These are phyloP conservation scores for Kregervanrija delftensis DNA, from an alignment of 805 yeast species.

Conservation along the genomic window DNA sequence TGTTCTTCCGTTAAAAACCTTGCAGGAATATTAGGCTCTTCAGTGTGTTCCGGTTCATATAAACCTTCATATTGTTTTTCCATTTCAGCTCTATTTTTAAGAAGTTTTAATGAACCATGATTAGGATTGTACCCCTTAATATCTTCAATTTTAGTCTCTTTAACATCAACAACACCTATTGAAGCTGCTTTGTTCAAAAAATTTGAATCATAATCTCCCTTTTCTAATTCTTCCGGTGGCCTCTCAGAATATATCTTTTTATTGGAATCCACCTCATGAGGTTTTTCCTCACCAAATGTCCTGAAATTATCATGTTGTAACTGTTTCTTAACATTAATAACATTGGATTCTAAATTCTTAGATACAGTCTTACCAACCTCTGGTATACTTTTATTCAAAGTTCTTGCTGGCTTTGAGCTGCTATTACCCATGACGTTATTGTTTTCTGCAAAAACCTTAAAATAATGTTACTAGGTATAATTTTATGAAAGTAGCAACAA, in stretches of 20 bases:
- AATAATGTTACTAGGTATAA: too few relatives aligned
- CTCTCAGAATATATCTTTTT: slow-evolving; percentile 12
- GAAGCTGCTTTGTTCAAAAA: slow-evolving; percentile 17
- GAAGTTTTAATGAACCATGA: slow-evolving; percentile 18
- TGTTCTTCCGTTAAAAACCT: slow-evolving; percentile 13
- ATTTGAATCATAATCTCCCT: slow-evolving; percentile 4
- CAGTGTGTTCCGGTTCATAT: slow-evolving; percentile 10
- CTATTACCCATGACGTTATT: too few relatives aligned
- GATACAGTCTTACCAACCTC: too few relatives aligned
- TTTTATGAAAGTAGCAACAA: too few relatives aligned
- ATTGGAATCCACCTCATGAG: neutral
- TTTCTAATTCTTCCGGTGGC: slow-evolving; percentile 11
- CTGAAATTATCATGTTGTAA: too few relatives aligned
- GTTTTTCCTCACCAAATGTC: neutral
- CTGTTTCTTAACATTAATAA: too few relatives aligned
- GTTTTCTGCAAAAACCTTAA: too few relatives aligned
- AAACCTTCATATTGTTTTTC: slow-evolving; percentile 17
- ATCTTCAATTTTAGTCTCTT: slow-evolving; percentile 6
- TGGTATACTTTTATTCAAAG: too few relatives aligned
- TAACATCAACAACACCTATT: slow-evolving; percentile 18
- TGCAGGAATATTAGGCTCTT: slow-evolving; percentile 15
- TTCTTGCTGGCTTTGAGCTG: too few relatives aligned
- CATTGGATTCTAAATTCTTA: too few relatives aligned
- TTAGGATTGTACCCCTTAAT: slow-evolving; percentile 8
- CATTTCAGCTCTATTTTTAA: slow-evolving; percentile 16